Conservation (phyloP, 2,329 filamentous ascomycete genomes). For the Tolypocladium album region DNA sequence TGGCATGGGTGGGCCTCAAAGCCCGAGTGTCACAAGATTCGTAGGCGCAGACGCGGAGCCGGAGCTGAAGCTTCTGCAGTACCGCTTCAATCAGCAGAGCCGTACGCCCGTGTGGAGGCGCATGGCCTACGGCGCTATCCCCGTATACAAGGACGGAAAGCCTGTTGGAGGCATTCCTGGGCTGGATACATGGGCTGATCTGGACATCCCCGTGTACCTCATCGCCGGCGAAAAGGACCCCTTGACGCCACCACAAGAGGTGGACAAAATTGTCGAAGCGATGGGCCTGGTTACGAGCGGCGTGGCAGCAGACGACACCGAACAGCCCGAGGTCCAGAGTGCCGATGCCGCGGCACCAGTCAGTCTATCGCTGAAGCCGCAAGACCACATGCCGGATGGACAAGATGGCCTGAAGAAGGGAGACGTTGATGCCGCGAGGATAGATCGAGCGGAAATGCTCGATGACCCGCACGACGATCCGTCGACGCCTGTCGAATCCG, state of each 20-base stretch:
- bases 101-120: slow-evolving; percentile 72
- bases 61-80: slow-evolving; percentile 56
- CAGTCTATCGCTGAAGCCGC: slow-evolving; percentile 20
- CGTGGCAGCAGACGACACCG: neutral
- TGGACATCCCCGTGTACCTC: slow-evolving; percentile 66
- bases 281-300: slow-evolving; percentile 14
- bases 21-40: slow-evolving; percentile 69
- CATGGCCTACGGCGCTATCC: slow-evolving; percentile 65
- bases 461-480: slow-evolving; percentile 33
- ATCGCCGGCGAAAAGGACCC: slow-evolving; percentile 68
- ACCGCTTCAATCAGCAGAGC: slow-evolving; percentile 73
- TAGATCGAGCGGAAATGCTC: slow-evolving; percentile 9
- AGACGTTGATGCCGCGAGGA: neutral
- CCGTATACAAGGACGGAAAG: slow-evolving; percentile 42
- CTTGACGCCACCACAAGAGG: slow-evolving; percentile 61
- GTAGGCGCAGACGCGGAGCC: slow-evolving; percentile 56
- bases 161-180: slow-evolving; percentile 57
- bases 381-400: slow-evolving; percentile 20
- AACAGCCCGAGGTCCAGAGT: slow-evolving; percentile 10
- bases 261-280: slow-evolving; percentile 51
- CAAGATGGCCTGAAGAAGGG: neutral
- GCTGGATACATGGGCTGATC: slow-evolving; percentile 57
- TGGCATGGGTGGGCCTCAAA: slow-evolving; percentile 64
- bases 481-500: slow-evolving; percentile 34
- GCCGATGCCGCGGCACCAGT: slow-evolving; percentile 38